Percentiles rank a stretch among this genome's conserved stretches.
phyloP scores from a whole-genome alignment of 2,329 filamentous ascomycete genomes.

The Ophiostoma tasmaniense region DNA sequence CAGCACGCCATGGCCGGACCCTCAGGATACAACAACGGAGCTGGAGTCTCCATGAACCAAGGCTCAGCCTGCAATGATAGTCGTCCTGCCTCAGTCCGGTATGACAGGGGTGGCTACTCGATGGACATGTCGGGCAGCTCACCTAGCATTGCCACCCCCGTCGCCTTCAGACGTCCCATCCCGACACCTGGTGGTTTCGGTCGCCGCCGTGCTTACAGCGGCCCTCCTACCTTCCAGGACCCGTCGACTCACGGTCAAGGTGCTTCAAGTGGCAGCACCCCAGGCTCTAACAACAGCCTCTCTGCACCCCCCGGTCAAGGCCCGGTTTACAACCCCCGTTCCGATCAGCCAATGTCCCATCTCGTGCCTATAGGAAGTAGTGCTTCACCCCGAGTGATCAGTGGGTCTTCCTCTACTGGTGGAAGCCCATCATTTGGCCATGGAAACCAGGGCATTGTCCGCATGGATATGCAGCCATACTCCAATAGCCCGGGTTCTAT shows the following conservation, averaged over 20 bases:
- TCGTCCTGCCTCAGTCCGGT: neutral
- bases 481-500: neutral
- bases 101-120: neutral
- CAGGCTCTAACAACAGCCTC: no score
- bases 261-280: neutral
- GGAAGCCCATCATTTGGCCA: neutral
- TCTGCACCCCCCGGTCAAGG: neutral
- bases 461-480: neutral
- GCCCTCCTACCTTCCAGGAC: neutral
- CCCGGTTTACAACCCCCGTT: neutral
- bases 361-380: neutral
- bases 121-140: neutral
- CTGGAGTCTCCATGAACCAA: neutral
- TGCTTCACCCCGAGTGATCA: neutral
- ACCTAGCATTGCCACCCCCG: neutral
- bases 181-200: no score
- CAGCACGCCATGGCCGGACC: neutral
- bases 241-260: neutral
- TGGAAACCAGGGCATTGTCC: neutral
- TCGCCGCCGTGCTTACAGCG: neutral
- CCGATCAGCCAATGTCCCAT: neutral
- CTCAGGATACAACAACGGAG: neutral
- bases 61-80: neutral
- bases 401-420: neutral
- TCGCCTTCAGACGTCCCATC: neutral